Evolutionary conservation across 2,329 filamentous ascomycete genomes (phyloP), one percentile per base, ranked within the genome.

Genomic region (Xylariaceae sp.): DNA sequence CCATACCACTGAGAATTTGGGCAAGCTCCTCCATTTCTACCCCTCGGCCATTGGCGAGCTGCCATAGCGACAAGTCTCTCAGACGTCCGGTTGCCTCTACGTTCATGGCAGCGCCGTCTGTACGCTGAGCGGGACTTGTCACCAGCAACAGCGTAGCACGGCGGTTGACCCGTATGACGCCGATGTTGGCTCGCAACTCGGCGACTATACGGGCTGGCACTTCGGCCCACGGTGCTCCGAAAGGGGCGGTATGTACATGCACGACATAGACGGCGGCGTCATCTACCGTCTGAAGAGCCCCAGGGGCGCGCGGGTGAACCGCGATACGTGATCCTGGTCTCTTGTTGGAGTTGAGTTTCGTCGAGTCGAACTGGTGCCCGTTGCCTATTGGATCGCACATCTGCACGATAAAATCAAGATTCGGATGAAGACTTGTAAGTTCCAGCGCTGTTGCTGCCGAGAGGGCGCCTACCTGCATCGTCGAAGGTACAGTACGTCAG

Each of bases 261-360:
- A 70, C 39, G 30, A 71, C 62, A 51, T 70, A 71, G 2, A 71
- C 59, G 3, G 63, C 61, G 1, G 66, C 68, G 45, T 69, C 59
- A 11, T 45, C 51, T 15, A 68, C 59, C 11, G 44, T 49, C 53
- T 68, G 68, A 7, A 47, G 53, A 15, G 53, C 52, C 1, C 56
- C 63, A 3, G 48, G 55, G 5, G 47, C 43, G 9, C 65, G 53
- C 39, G 56, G 17, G 18, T 57, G 47, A 18, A 66, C 48, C 5
- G 48, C 31, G 33, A 42, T 27, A 36, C 33, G 11, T 14, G 14
- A 22, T 22, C 41, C 17, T 1, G 15, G 12, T 31, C 18, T 5
- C 5, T 10, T 17, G 18, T 18, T 40, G 5, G 33, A 17, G 15
- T 2, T 6, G 12, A 30, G n/a, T 11, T 11, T 35, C n/a, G 11